Conservation (phyloP, 352 stramenopile genomes). For the Globisporangium polare region DNA sequence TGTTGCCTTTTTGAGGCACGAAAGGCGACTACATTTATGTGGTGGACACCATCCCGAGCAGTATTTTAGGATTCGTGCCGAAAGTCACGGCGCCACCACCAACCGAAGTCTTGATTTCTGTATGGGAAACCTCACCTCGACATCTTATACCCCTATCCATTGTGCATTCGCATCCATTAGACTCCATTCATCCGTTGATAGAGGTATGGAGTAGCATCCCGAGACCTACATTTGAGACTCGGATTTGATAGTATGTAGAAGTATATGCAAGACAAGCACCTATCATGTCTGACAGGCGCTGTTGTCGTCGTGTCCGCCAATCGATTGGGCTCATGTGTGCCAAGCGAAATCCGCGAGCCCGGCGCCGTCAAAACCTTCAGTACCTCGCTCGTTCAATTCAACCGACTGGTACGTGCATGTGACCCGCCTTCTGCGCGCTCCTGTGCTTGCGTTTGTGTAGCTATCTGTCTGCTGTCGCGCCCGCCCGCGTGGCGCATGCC, state of each 20-base stretch:
- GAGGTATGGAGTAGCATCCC: neutral
- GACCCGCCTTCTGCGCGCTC: neutral
- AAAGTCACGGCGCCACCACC: slow-evolving; percentile 14
- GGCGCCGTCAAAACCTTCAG: slow-evolving; percentile 64
- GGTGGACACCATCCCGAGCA: neutral
- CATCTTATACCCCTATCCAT: slow-evolving; percentile 14
- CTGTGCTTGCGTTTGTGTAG: neutral
- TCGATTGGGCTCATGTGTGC: slow-evolving; percentile 58
- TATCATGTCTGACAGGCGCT: neutral
- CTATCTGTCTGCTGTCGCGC: neutral
- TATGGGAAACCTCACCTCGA: slow-evolving; percentile 11
- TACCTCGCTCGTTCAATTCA: slow-evolving; percentile 87
- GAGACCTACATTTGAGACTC: neutral
- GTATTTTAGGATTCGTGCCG: slow-evolving; percentile 1
- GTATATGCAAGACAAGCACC: neutral
- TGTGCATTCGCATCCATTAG: neutral
- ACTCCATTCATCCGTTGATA: neutral
- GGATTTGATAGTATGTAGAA: neutral
- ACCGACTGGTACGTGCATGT: slow-evolving; percentile 76
- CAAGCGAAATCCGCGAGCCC: slow-evolving; percentile 18
- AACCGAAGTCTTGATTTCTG: slow-evolving; percentile 20
- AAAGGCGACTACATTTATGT: slow-evolving; percentile 7
- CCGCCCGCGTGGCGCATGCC: neutral
- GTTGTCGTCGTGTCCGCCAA: slow-evolving; percentile 42
- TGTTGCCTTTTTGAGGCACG: neutral